phyloP scores from a whole-genome alignment of 768 basidiomycete genomes.

The Mycena maculata region DNA sequence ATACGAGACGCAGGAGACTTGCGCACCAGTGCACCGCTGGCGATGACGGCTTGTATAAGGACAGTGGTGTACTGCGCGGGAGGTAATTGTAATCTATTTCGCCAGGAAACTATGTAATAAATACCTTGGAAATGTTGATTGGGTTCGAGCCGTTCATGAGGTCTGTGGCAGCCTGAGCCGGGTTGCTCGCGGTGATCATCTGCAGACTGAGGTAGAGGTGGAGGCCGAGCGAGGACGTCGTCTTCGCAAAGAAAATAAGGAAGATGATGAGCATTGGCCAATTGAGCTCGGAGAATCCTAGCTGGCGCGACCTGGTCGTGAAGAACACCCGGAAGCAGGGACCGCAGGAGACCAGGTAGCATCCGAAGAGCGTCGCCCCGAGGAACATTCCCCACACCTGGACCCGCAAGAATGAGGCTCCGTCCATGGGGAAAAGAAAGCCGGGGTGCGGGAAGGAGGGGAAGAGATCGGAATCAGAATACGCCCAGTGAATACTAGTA shows the following conservation, averaged over 20 bases:
- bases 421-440: conserved; percentile 11
- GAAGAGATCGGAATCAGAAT: neutral
- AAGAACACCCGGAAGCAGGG: conserved; percentile 46
- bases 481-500: neutral
- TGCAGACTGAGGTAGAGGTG: conserved; percentile 22
- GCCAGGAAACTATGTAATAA: neutral
- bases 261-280: conserved; percentile 29
- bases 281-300: neutral
- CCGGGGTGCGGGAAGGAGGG: neutral
- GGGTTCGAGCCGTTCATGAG: conserved; percentile 15
- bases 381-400: conserved; percentile 34
- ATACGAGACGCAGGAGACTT: neutral
- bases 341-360: conserved; percentile 44
- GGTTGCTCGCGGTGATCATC: neutral
- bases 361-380: conserved; percentile 19
- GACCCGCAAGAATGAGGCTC: conserved; percentile 11
- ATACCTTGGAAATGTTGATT: conserved; percentile 20
- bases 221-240: conserved; percentile 21
- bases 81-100: neutral
- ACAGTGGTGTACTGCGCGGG: conserved; percentile 18
- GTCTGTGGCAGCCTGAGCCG: neutral
- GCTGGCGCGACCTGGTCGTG: conserved; percentile 38
- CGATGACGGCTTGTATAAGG: conserved; percentile 17
- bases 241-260: conserved; percentile 28
- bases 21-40: conserved; percentile 29